Percentiles rank a stretch among this genome's conserved stretches.
phyloP scores from a whole-genome alignment of 352 stramenopile genomes.

The Phytophthora pseudosyringae region DNA sequence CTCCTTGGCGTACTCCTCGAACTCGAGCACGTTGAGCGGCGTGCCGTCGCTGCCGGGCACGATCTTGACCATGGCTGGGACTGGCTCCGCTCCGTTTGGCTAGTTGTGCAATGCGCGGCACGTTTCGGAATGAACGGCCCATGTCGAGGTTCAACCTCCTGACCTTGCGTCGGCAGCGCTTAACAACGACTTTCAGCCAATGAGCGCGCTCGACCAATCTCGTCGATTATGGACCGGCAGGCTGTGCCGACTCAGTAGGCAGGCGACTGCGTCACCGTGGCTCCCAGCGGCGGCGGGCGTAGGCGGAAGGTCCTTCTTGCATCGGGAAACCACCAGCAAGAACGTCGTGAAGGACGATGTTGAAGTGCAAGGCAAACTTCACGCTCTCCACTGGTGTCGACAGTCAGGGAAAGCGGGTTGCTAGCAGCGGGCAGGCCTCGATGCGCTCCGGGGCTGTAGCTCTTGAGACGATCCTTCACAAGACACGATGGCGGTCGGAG shows the following conservation, averaged over 20 bases:
- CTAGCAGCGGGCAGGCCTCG: too few relatives aligned
- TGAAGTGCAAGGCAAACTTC: too few relatives aligned
- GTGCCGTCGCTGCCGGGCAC: constrained; percentile 75
- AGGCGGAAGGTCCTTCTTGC: too few relatives aligned
- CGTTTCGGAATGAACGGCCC: constrained; percentile 17
- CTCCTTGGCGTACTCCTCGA: constrained; percentile 86
- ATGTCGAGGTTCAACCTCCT: neutral
- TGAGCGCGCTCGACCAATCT: constrained; percentile 27
- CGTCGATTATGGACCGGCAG: constrained; percentile 1
- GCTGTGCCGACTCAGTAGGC: neutral
- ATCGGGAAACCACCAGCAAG: too few relatives aligned
- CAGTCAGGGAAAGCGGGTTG: too few relatives aligned
- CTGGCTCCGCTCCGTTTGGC: neutral
- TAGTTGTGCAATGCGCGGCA: constrained; percentile 11
- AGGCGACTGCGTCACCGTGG: too few relatives aligned
- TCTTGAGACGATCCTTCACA: too few relatives aligned
- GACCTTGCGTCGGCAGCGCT: constrained; percentile 23
- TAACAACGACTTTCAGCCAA: constrained; percentile 20
- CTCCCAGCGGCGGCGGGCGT: too few relatives aligned
- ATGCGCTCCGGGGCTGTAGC: too few relatives aligned
- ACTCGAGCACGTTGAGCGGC: constrained; percentile 92
- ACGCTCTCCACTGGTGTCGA: too few relatives aligned
- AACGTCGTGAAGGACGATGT: too few relatives aligned
- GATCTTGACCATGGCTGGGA: constrained; percentile 56
- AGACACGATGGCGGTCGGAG: neutral